phyloP scores from a whole-genome alignment of 2,329 filamentous ascomycete species.

The Paramyrothecium sp. region DNA sequence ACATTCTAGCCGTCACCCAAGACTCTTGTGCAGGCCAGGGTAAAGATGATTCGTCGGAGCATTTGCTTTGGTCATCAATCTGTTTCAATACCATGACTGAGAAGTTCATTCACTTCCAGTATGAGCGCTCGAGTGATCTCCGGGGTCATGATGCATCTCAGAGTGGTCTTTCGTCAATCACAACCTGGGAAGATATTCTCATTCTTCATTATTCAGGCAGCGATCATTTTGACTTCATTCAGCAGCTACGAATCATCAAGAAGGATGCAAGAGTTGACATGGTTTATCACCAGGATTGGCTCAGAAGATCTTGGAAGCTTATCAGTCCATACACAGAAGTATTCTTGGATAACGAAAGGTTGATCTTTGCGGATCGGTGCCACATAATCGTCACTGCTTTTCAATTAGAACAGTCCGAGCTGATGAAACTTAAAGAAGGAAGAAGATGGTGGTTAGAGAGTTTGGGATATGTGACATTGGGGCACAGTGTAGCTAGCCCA shows the following conservation, averaged over 20 bases:
- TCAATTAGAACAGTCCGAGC: too few species aligned
- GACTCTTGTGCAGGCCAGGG: background rate
- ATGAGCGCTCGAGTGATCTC: too few species aligned
- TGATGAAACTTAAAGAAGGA: too few species aligned
- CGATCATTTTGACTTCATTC: background rate
- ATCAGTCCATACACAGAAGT: background rate
- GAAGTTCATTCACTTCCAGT: too few species aligned
- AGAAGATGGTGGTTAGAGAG: background rate
- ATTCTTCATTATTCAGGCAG: background rate
- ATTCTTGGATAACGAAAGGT: background rate
- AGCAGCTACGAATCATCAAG: background rate
- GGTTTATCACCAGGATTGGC: too few species aligned
- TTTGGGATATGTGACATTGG: background rate
- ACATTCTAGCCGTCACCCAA: background rate
- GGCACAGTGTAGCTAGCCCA: too few species aligned
- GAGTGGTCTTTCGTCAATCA: too few species aligned
- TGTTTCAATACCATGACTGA: background rate
- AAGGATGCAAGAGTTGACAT: too few species aligned
- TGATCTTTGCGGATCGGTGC: background rate
- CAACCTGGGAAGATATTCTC: too few species aligned
- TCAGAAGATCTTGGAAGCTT: too few species aligned
- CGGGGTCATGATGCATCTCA: too few species aligned
- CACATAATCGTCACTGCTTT: background rate
- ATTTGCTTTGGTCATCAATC: background rate
- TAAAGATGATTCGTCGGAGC: background rate